Evolutionary conservation across 116 monocot species (phyloP).

Genomic region (Dioscorea cayenensis): DNA sequence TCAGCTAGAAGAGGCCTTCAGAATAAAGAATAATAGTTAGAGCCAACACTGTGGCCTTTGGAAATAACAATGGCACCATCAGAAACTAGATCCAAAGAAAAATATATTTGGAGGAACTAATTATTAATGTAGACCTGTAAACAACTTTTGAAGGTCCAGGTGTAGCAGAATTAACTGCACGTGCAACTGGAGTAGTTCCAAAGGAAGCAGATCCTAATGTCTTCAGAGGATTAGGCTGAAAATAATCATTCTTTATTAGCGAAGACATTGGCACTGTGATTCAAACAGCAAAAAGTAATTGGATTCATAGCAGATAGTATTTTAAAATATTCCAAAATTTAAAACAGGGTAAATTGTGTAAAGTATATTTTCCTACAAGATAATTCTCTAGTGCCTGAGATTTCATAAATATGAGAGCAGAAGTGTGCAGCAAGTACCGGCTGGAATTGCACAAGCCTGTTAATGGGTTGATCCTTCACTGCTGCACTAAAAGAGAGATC

Average conservation of each 20-base stretch:
- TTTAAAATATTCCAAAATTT: no score
- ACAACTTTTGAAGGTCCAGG: constrained; percentile 44
- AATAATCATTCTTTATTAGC: neutral
- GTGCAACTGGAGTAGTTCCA: constrained; percentile 28
- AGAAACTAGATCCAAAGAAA: neutral
- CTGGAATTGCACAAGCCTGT: constrained; percentile 36
- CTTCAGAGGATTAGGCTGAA: constrained; percentile 41
- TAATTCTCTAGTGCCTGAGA: neutral
- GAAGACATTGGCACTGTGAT: neutral
- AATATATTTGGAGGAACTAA: neutral
- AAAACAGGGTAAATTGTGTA: neutral
- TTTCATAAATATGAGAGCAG: neutral
- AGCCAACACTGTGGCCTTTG: constrained; percentile 41
- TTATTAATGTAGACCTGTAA: constrained; percentile 37
- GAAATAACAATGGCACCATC: neutral
- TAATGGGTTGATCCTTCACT: constrained; percentile 42
- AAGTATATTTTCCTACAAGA: neutral
- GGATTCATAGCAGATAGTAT: no score
- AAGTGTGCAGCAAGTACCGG: constrained; percentile 35
- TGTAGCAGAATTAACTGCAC: constrained; percentile 20
- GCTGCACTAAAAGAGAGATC: constrained; percentile 38
- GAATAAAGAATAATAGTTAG: neutral
- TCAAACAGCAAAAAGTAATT: no score
- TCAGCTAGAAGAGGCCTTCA: constrained; percentile 81
- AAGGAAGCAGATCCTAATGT: constrained; percentile 18